These are phyloP conservation scores for Verticillium klebahnii DNA, from an alignment of 2,329 filamentous ascomycete species.

Conservation along the genomic window DNA sequence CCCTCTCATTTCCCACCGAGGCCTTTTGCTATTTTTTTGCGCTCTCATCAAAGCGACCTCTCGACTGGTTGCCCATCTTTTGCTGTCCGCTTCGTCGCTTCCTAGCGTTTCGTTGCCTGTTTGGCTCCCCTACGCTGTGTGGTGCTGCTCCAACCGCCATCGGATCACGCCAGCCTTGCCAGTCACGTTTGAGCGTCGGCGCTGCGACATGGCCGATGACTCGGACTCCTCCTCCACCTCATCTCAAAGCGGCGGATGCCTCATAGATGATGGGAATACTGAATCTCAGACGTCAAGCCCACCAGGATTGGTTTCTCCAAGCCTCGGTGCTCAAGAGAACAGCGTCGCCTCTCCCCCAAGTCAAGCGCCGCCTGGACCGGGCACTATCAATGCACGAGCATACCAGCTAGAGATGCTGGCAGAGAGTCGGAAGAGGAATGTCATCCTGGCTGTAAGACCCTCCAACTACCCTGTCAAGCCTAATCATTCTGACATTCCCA, in stretches of 20 bases:
- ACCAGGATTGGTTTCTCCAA: background rate
- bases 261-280: background rate
- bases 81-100: no score
- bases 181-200: background rate
- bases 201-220: background rate
- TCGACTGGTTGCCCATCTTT: no score
- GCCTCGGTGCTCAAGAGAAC: background rate
- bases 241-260: background rate
- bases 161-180: background rate
- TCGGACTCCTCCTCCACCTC: background rate
- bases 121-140: no score
- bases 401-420: slow-evolving; percentile 77
- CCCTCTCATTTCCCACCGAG: no score
- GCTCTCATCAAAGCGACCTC: no score
- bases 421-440: slow-evolving; percentile 62
- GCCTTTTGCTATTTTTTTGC: no score
- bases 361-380: background rate
- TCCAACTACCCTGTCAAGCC: slow-evolving; percentile 1
- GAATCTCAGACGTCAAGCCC: background rate
- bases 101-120: no score
- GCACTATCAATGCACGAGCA: slow-evolving; percentile 42
- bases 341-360: background rate
- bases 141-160: no score
- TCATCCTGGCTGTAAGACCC: slow-evolving; percentile 61
- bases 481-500: background rate